Base-by-base conservation (phyloP, 2,329 filamentous ascomycete genomes). In the Epichloe sp. region DNA sequence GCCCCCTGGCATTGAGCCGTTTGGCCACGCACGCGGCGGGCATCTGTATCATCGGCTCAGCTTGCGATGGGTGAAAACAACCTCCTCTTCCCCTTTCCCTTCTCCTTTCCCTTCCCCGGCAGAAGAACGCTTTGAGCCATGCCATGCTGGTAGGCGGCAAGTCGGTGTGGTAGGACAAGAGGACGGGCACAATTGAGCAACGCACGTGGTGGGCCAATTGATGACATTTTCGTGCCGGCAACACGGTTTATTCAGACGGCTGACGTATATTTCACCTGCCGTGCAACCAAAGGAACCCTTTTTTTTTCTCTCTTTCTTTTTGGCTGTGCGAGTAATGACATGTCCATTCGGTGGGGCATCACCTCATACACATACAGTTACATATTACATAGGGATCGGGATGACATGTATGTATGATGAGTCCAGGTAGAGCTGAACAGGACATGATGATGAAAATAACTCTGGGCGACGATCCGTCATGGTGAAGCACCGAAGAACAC, bases 201-300 rank as follows among this genome's bases (percentile, higher is more conserved):
- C 14, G 34, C 48, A 49, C 41, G 48, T 44, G 48, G 41, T 44
- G 35, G 12, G 36, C 36, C 36, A 50, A 45, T 46, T 31, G 48
- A 46, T 41, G 43, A 17, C 12, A 50, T 21, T 45, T 21, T 35
- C 15, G 37, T 23, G 23, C 19, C 48, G 26, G 31, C 3, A 15
- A 19, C 14, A 26, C 23, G 21, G 14, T 14, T 15, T 10, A 44
- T 19, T n/a, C 31, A 14, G 14, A 12, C 15, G 34, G 19, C 40
- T 37, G 36, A 26, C 17, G 41, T 26, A 38, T 41, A 40, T 34
- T 35, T 43, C 12, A 11, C 12, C 37, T 49, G 17, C 40, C 17
- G 47, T 43, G 26, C 31, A 31, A 44, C 41, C 40, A 44, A 17
- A 15, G 11, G 35, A 40, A 36, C 14, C 11, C 12, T 41, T 17